A percentile compares a stretch with the other conserved stretches of the same genome.
These are phyloP conservation scores for Pleurotus tuoliensis DNA, from an alignment of 768 basidiomycete genomes.

Conservation along the genomic window DNA sequence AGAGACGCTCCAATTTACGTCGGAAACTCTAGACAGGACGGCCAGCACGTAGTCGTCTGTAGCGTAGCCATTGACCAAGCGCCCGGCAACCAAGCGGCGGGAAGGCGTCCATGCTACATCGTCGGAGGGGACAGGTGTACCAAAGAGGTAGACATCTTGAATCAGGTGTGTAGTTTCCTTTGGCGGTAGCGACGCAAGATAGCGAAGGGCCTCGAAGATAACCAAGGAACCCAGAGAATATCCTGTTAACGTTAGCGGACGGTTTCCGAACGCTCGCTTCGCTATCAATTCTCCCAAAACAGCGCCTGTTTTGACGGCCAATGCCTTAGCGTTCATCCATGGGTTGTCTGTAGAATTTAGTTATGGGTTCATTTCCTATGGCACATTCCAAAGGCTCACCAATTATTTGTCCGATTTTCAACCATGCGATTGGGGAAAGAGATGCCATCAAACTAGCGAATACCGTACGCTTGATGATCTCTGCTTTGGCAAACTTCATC, in stretches of 20 bases:
- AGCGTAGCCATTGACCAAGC: conserved; percentile 53
- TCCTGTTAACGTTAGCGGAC: conserved; percentile 52
- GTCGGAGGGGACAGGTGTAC: conserved; percentile 42
- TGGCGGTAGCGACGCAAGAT: conserved; percentile 41
- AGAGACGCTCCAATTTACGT: conserved; percentile 46
- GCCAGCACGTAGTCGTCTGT: conserved; percentile 51
- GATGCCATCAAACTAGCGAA: conserved; percentile 46
- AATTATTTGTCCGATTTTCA: conserved; percentile 52
- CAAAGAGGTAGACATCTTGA: conserved; percentile 54
- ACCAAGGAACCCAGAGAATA: conserved; percentile 56
- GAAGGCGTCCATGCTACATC: conserved; percentile 38
- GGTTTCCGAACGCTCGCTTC: conserved; percentile 47
- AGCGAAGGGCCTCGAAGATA: conserved; percentile 50
- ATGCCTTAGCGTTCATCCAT: conserved; percentile 53
- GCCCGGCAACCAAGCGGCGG: conserved; percentile 45
- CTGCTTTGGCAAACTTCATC: conserved; percentile 44
- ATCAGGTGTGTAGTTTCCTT: conserved; percentile 42
- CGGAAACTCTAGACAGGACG: conserved; percentile 43
- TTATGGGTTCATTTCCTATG: not conserved
- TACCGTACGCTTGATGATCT: conserved; percentile 47
- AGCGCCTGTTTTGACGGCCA: conserved; percentile 47
- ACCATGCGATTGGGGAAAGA: conserved; percentile 44
- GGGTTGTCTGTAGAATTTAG: conserved; percentile 42
- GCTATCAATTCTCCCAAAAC: conserved; percentile 49
- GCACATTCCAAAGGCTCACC: conserved; percentile 26